These are phyloP conservation scores for Pseudodiploospora longispora DNA, from an alignment of 2,329 filamentous ascomycete species.

Conservation along the genomic window DNA sequence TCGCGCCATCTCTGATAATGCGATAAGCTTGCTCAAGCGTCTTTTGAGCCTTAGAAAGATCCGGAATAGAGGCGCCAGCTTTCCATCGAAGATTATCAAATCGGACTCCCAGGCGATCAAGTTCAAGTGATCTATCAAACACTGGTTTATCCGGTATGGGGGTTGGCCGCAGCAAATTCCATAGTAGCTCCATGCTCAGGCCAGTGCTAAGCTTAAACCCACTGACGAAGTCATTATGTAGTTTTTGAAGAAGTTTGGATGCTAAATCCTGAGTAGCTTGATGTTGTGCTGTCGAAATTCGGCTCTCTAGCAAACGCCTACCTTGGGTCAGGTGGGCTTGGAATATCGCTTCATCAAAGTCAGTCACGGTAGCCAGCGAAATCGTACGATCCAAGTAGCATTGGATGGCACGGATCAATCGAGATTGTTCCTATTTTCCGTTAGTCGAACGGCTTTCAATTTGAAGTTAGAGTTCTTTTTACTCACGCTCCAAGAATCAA, in stretches of 20 bases:
- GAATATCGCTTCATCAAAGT: conserved; percentile 56
- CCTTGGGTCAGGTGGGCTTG: conserved; percentile 53
- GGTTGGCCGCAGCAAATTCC: conserved; percentile 62
- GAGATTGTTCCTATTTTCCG: conserved; percentile 18
- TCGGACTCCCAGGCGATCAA: conserved; percentile 48
- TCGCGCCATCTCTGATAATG: conserved; percentile 37
- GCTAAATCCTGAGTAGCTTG: conserved; percentile 29
- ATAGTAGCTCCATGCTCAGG: conserved; percentile 70
- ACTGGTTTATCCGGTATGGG: conserved; percentile 40
- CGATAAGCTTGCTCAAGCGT: conserved; percentile 49
- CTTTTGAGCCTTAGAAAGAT: conserved; percentile 44
- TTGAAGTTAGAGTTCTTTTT: neutral
- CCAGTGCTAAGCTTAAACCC: conserved; percentile 69
- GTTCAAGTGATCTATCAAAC: conserved; percentile 38
- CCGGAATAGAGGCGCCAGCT: conserved; percentile 40
- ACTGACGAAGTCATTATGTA: conserved; percentile 53
- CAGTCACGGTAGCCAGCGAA: conserved; percentile 31
- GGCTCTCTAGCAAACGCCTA: conserved; percentile 32
- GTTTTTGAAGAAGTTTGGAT: conserved; percentile 28
- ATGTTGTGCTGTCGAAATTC: conserved; percentile 16
- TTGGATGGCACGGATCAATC: conserved; percentile 30
- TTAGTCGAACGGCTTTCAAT: conserved; percentile 2
- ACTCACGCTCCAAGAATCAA: conserved; percentile 24
- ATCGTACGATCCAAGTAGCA: conserved; percentile 50
- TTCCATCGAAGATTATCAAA: conserved; percentile 57